Conservation (phyloP, 352 stramenopile genomes). For the Lagenidium sp. region DNA sequence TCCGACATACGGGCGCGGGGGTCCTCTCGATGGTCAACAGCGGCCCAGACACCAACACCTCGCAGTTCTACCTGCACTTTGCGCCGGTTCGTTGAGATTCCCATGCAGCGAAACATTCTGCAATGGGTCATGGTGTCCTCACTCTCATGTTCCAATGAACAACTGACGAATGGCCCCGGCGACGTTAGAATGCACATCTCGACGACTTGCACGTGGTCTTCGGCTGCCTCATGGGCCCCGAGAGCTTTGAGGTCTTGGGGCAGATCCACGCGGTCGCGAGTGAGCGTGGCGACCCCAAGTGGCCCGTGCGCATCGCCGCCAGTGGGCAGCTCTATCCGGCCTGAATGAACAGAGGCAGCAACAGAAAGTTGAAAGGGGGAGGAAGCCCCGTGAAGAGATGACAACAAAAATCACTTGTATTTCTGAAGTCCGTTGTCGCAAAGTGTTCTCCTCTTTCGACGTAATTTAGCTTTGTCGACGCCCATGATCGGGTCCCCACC, state of each 20-base stretch:
- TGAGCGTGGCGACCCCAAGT: slow-evolving; percentile 31
- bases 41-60: slow-evolving; percentile 92
- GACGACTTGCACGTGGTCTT: slow-evolving; percentile 83
- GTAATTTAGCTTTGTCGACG: no score
- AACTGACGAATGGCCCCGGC: no score
- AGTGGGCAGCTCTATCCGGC: slow-evolving; percentile 36
- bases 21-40: slow-evolving; percentile 94
- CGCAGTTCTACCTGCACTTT: slow-evolving; percentile 94
- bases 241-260: slow-evolving; percentile 36
- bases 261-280: slow-evolving; percentile 45
- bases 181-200: slow-evolving; percentile 57
- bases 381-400: no score
- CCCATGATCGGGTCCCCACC: no score
- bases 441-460: no score
- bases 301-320: slow-evolving; percentile 27
- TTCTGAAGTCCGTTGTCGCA: no score
- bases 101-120: no score
- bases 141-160: no score
- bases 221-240: slow-evolving; percentile 31
- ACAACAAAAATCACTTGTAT: no score
- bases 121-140: no score
- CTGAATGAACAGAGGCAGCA: slow-evolving; percentile 4
- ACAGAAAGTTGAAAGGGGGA: slow-evolving; percentile 1
- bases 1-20: slow-evolving; percentile 80
- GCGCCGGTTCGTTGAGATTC: slow-evolving; percentile 15